Conservation (phyloP, 2,329 filamentous ascomycete genomes). For the Coniochaeta sp. region DNA sequence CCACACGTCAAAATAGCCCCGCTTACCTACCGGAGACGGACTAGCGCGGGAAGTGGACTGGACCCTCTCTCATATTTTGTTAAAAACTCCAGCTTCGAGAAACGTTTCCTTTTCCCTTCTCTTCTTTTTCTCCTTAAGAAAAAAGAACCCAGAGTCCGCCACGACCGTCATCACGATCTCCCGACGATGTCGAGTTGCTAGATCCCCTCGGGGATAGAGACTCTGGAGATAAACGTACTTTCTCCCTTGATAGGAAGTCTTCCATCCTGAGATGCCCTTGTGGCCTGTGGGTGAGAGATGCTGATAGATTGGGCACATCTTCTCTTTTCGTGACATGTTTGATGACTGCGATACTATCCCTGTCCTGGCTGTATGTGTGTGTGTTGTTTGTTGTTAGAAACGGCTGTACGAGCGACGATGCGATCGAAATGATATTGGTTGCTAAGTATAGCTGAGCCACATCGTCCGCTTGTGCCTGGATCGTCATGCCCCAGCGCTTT, state of each 20-base stretch:
- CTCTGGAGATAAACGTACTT: conserved; percentile 50
- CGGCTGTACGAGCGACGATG: not conserved
- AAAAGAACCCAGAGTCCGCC: conserved; percentile 57
- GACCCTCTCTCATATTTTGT: conserved; percentile 2
- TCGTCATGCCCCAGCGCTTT: not conserved
- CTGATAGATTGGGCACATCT: conserved; percentile 54
- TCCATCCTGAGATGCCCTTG: conserved; percentile 28
- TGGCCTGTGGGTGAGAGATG: conserved; percentile 44
- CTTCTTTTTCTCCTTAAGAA: conserved; percentile 44
- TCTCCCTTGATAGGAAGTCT: conserved; percentile 58
- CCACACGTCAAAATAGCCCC: not conserved
- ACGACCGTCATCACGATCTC: conserved; percentile 50
- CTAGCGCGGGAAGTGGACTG: not conserved
- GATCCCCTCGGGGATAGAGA: conserved; percentile 40
- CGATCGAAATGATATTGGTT: not conserved
- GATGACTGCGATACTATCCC: not conserved
- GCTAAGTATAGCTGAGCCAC: not conserved
- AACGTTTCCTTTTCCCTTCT: conserved; percentile 25
- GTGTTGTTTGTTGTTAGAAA: not conserved
- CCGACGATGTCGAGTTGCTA: conserved; percentile 57
- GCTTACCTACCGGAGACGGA: not conserved
- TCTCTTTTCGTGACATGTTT: not conserved
- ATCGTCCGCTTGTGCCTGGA: not conserved
- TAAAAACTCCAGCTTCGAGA: not conserved
- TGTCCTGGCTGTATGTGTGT: no score